Evolutionary conservation across 2,329 filamentous ascomycete genomes (phyloP).

Genomic region (Karstenula rhodostoma): DNA sequence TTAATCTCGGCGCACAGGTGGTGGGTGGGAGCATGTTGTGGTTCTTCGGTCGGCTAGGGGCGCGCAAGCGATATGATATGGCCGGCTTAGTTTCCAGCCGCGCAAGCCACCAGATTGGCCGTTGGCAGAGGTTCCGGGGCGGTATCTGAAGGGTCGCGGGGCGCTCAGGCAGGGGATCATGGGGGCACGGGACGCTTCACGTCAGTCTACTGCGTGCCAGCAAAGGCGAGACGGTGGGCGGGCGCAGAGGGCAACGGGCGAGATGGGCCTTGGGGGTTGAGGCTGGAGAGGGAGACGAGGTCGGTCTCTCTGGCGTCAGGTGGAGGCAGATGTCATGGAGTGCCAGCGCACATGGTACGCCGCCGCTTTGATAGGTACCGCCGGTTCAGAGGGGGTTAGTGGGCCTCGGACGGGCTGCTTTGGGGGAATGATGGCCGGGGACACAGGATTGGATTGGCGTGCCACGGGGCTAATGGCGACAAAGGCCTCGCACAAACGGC

Average conservation of each 20-base stretch:
- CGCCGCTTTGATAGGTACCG: conserved; percentile 29
- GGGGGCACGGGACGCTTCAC: conserved; percentile 24
- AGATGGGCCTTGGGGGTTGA: neutral
- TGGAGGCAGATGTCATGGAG: conserved; percentile 43
- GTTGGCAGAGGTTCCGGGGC: conserved; percentile 28
- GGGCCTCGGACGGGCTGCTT: conserved; percentile 20
- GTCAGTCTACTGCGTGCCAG: conserved; percentile 22
- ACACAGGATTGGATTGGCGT: conserved; percentile 19
- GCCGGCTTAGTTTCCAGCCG: conserved; percentile 33
- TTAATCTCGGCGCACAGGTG: conserved; percentile 50
- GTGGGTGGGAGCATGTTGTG: conserved; percentile 25
- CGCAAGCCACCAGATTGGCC: conserved; percentile 39
- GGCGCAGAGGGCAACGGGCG: neutral
- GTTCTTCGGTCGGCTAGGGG: conserved; percentile 33
- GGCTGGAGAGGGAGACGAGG: conserved; percentile 5
- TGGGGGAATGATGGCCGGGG: conserved; percentile 38
- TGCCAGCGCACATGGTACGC: conserved; percentile 42
- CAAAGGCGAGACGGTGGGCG: neutral
- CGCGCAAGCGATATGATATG: conserved; percentile 42
- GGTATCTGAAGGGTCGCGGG: conserved; percentile 20
- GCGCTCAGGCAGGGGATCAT: conserved; percentile 40
- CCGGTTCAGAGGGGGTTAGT: conserved; percentile 26
- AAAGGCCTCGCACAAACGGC: conserved; percentile 32
- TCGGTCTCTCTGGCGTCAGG: conserved; percentile 12
- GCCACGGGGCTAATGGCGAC: conserved; percentile 21